Evolutionary conservation across 2,329 filamentous ascomycete genomes (phyloP), one percentile per base, ranked within the genome.

Genomic region (Ilyonectria destructans): DNA sequence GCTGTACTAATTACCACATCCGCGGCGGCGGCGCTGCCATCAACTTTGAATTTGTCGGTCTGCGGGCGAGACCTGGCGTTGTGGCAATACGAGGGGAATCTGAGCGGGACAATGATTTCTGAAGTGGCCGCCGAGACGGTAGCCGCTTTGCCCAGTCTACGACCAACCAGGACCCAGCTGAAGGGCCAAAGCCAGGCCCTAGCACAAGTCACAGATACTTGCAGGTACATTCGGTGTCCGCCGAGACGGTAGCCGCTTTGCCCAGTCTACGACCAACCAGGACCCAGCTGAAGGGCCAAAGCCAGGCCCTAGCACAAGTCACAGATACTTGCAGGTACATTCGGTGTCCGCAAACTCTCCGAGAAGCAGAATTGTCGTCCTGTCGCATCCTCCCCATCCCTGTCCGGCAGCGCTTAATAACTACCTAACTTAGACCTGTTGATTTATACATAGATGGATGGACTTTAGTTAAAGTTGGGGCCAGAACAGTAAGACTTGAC

Each of bases 311-410:
- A 6, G 62, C 29, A 33, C n/a, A 59, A 56, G 48, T 65, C 57
- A 26, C 37, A 29, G 35, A 49, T 66, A 66, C 63, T 56, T 66
- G 35, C 33, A 31, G 63, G 58, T 66, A 66, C 63, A 45, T 58
- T 72, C 68, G 65, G 65, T 48, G 33, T 64, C 63, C 69, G 54
- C 63, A 45, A 72, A 69, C 54, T 62, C 58, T 67, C 70, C 63
- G 70, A 63, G 46, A 13, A 56, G 31, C 37, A 35, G 49, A 48
- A 54, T 17, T 59, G 43, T n/a, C 40, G 58, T 61, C 48, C 12
- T 59, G 49, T 46, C 62, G 48, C n/a, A 21, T 31, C 29, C 45
- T 19, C 29, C 23, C 13, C 56, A 59, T 65, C 62, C 62, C 29
- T 65, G 48, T n/a, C 43, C 37, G 4, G 13, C 8, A 48, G 48